Conservation (phyloP, 2,329 filamentous ascomycete species). For the Colletotrichum trifolii region DNA sequence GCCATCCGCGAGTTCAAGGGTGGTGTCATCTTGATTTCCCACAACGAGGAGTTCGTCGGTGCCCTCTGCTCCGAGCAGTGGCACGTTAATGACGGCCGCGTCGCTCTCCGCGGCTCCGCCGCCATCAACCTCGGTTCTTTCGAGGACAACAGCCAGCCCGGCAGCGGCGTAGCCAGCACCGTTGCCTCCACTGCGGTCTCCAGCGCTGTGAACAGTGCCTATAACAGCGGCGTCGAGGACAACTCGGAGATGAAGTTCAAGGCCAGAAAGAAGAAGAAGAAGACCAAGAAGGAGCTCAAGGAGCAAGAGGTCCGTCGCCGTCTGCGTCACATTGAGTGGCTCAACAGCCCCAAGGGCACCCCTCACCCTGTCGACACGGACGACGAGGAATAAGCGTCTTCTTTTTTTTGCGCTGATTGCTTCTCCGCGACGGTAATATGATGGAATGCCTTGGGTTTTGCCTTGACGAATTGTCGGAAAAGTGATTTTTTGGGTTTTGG, state of each 20-base stretch:
- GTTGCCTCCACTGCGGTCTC: slow-evolving; percentile 69
- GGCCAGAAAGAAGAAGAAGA: slow-evolving; percentile 96
- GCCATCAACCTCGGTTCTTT: slow-evolving; percentile 84
- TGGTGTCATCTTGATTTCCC: slow-evolving; percentile 98
- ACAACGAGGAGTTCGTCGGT: slow-evolving; percentile 99
- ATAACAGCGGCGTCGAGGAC: slow-evolving; percentile 81
- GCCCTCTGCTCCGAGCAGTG: slow-evolving; percentile 96
- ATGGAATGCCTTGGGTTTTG: slow-evolving; percentile 15
- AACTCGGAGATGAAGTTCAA: slow-evolving; percentile 86
- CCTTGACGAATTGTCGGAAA: slow-evolving; percentile 14
- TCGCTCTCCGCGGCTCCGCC: slow-evolving; percentile 83
- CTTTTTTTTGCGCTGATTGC: background rate
- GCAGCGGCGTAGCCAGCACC: slow-evolving; percentile 67
- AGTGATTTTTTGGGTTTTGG: slow-evolving; percentile 12
- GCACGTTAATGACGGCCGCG: slow-evolving; percentile 88
- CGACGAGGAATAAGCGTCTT: slow-evolving; percentile 67
- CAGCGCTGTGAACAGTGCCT: slow-evolving; percentile 66
- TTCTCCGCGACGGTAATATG: slow-evolving; percentile 25
- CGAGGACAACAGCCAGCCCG: slow-evolving; percentile 75
- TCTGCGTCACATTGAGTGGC: slow-evolving; percentile 85
- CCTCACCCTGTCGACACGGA: slow-evolving; percentile 82
- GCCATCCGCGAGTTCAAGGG: slow-evolving; percentile 98
- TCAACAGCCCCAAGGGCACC: slow-evolving; percentile 87
- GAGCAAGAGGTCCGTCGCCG: slow-evolving; percentile 89
- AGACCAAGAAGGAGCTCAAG: slow-evolving; percentile 96